phyloP scores from a whole-genome alignment of 225 moss, liverwort and hornwort species.

The Straminergon stramineum region DNA sequence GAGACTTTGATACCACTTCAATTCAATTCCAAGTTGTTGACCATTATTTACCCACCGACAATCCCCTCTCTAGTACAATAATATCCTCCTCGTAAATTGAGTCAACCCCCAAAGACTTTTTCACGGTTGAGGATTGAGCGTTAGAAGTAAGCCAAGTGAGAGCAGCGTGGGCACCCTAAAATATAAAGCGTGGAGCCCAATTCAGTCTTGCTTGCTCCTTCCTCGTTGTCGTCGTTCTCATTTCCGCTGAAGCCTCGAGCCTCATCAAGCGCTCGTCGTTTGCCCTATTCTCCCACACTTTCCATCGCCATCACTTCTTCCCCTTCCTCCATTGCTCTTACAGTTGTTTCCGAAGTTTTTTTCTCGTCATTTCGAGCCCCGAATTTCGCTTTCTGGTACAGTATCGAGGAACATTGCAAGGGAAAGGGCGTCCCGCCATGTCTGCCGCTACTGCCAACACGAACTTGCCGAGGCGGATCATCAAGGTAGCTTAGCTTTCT shows the following conservation, averaged over 20 bases:
- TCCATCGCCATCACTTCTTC: background rate
- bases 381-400: background rate
- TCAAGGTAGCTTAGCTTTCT: conserved; percentile 35
- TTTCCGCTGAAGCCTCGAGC: background rate
- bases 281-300: background rate
- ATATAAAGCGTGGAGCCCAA: background rate
- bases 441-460: conserved; percentile 85
- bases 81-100: background rate
- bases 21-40: background rate
- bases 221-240: background rate
- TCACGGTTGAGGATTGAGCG: background rate
- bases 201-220: background rate
- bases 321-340: background rate
- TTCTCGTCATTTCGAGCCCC: background rate
- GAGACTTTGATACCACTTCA: background rate
- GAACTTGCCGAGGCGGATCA: conserved; percentile 92
- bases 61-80: background rate
- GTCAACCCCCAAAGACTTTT: background rate
- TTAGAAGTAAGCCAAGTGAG: conserved; percentile 20
- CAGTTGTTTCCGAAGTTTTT: background rate
- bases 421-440: conserved; percentile 19
- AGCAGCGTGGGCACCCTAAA: background rate
- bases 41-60: background rate
- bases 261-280: background rate
- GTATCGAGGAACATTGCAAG: background rate